phyloP scores from a whole-genome alignment of 306 rosid species.

The Amphicarpaea edgeworthii region DNA sequence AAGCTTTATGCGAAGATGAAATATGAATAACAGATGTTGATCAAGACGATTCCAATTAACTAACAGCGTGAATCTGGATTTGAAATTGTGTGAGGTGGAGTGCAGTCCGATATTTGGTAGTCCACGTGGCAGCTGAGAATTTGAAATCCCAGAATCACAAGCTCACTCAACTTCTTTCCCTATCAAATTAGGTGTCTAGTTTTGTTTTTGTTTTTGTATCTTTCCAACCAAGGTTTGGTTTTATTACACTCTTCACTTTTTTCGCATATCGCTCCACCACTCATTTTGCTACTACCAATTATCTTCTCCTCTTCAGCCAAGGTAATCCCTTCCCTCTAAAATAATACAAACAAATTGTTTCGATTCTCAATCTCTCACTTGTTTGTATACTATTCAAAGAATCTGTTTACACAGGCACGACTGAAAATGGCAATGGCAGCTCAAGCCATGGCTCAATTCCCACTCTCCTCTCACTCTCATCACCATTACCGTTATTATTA shows the following conservation, averaged over 20 bases:
- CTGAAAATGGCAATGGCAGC: conserved; percentile 27
- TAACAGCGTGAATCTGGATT: background rate
- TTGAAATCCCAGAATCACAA: background rate
- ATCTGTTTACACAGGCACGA: background rate
- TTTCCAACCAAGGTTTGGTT: background rate
- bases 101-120: background rate
- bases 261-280: background rate
- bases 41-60: too few relatives aligned
- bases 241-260: background rate
- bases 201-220: background rate
- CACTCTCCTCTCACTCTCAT: conserved; percentile 21
- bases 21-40: too few relatives aligned
- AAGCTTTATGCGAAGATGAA: too few relatives aligned
- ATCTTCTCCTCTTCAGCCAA: background rate
- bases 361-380: background rate
- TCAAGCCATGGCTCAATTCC: conserved; percentile 26
- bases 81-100: background rate
- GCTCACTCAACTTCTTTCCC: background rate
- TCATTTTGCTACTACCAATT: background rate
- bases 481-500: background rate
- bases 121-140: conserved; percentile 13
- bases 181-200: background rate
- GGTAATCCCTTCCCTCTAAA: background rate
- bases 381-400: background rate
- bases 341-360: background rate